These are phyloP conservation scores for Trichoderma sp. DNA, from an alignment of 2,329 filamentous ascomycete species.

Conservation along the genomic window DNA sequence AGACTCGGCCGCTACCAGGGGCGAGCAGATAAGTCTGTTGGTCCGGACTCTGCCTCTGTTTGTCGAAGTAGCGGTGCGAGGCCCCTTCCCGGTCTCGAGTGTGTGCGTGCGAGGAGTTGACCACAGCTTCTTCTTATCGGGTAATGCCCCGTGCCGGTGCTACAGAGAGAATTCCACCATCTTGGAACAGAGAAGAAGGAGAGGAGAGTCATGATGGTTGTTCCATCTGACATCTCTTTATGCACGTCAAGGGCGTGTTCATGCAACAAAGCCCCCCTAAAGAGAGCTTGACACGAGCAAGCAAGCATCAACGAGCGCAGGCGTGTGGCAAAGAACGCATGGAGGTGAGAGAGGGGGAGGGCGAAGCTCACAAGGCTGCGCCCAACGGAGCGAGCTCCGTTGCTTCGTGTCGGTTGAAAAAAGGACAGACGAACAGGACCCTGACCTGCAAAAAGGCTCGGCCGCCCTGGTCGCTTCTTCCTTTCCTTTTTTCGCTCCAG, in stretches of 20 bases:
- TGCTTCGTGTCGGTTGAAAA: not conserved
- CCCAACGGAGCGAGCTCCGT: not conserved
- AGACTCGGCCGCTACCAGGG: slow-evolving; percentile 24
- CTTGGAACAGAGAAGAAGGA: slow-evolving; percentile 2
- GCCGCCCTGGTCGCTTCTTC: slow-evolving; percentile 13
- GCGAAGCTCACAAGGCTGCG: slow-evolving; percentile 2
- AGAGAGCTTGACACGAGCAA: not conserved
- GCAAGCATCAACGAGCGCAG: slow-evolving; percentile 6
- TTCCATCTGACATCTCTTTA: slow-evolving; percentile 20
- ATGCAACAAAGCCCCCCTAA: slow-evolving; percentile 9
- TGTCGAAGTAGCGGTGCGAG: slow-evolving; percentile 24
- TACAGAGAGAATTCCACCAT: not conserved
- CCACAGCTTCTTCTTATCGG: not conserved
- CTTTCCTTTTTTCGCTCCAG: slow-evolving; percentile 30
- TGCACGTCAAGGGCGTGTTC: slow-evolving; percentile 22
- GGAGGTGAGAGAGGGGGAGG: not conserved
- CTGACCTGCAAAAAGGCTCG: slow-evolving; percentile 4
- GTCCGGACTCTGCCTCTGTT: not conserved
- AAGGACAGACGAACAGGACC: not conserved
- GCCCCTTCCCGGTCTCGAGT: not conserved
- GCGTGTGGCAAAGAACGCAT: not conserved
- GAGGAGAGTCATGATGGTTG: not conserved
- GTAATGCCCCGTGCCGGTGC: not conserved
- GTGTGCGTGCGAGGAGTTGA: not conserved
- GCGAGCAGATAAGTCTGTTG: not conserved